These are phyloP conservation scores for Talaromyces sp. DNA, from an alignment of 2,329 filamentous ascomycete species.

Conservation along the genomic window DNA sequence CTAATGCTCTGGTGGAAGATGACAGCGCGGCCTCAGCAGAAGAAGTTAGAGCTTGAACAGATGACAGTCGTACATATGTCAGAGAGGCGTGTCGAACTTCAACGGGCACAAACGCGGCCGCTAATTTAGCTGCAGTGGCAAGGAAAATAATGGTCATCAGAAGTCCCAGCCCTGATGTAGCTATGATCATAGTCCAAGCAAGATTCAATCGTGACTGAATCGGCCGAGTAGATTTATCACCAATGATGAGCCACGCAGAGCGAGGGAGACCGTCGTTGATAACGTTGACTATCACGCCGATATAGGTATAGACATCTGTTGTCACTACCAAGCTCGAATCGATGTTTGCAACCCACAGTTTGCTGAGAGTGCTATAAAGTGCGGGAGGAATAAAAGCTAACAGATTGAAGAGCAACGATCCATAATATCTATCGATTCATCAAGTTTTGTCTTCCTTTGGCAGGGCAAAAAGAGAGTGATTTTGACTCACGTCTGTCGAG, in stretches of 20 bases:
- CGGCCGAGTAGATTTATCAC: conserved; percentile 61
- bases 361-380: conserved; percentile 67
- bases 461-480: no score
- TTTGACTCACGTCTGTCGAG: no score
- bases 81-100: conserved; percentile 61
- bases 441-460: background rate
- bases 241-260: conserved; percentile 69
- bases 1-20: conserved; percentile 64
- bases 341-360: conserved; percentile 69
- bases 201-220: conserved; percentile 58
- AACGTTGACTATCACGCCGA: conserved; percentile 67
- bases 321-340: conserved; percentile 65
- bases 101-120: conserved; percentile 64
- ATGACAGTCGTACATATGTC: conserved; percentile 66
- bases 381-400: conserved; percentile 66
- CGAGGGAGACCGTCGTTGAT: conserved; percentile 73
- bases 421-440: background rate
- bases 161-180: conserved; percentile 60
- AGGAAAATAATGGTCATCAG: conserved; percentile 64
- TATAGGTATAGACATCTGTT: conserved; percentile 70
- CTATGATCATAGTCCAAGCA: conserved; percentile 60
- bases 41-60: conserved; percentile 64
- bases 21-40: conserved; percentile 66
- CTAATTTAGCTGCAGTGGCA: conserved; percentile 57
- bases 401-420: conserved; percentile 56